Base-by-base conservation (phyloP, 495 filamentous ascomycete species). In the Penicillium psychrofluorescens region DNA sequence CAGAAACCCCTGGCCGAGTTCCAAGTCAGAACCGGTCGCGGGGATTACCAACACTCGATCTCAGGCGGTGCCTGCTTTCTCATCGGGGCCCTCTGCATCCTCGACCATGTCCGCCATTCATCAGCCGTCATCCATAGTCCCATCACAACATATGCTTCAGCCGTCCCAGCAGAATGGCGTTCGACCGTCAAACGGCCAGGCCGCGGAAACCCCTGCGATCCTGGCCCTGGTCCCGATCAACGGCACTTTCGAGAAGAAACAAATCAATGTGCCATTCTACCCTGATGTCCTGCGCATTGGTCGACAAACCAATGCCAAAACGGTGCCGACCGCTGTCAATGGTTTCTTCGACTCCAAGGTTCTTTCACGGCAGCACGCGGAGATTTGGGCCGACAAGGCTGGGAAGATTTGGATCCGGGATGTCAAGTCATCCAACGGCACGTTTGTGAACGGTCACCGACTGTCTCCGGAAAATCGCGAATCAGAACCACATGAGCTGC, bases 281-380 rank as follows among this genome's bases (percentile, higher is more conserved):
- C 92, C 92, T 11, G 91, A 97, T 7, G 83, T 87, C 5, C 69
- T 97, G 44, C 81, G 88, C 38, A 95, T 98, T 55, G 92, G 92
- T 38, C 86, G 92, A 22, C 92, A 98, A 67, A 98, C 92, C 11
- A 98, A 98, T 63, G 83, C 84, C 14, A 96, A 96, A 63, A 97
- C 92, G 2, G 74, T 95, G 9, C 92, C 92, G 0, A 92, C 89
- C 0, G 78, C 86, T 2, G 62, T 79, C 40, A 98, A 98, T 65
- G 92, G 92, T 10, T 98, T 84, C 58, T 98, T 98, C 56, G 92
- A 98, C 62, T 95, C 90, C 12, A 98, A 98, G 58, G 92, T 98
- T 31, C 77, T 98, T 11, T 96, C 91, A 30, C 75, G 92, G 46
- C 90, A 95, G 62, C 92, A 98, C 66, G 92, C 92, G 11, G 92